Conservation (phyloP, 805 yeast species). For the Wickerhamiella spandovensis region DNA sequence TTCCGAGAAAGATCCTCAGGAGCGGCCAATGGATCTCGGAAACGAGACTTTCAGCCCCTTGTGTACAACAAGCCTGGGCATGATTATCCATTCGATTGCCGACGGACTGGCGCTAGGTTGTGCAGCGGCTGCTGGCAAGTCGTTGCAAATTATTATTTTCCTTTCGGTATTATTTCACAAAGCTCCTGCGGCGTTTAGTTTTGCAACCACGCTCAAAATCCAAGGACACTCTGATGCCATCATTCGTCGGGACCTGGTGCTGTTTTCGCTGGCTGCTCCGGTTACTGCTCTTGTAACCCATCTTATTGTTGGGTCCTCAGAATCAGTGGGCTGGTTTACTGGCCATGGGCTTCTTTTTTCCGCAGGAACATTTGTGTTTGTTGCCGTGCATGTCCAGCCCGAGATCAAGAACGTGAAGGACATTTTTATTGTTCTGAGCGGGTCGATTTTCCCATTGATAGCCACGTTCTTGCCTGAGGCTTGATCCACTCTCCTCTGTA, state of each 20-base stretch:
- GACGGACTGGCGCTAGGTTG: slow-evolving; percentile 69
- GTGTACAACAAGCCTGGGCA: slow-evolving; percentile 41
- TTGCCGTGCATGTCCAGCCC: slow-evolving; percentile 45
- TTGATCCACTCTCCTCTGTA: not conserved
- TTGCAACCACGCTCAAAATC: slow-evolving; percentile 38
- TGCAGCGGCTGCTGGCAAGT: slow-evolving; percentile 29
- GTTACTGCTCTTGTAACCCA: slow-evolving; percentile 42
- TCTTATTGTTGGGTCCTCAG: slow-evolving; percentile 20
- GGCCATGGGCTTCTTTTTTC: slow-evolving; percentile 37
- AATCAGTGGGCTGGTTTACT: not conserved
- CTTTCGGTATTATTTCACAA: slow-evolving; percentile 56
- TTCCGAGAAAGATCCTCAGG: slow-evolving; percentile 20
- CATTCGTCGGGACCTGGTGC: slow-evolving; percentile 32
- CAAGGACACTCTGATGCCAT: slow-evolving; percentile 24
- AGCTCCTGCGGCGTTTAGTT: slow-evolving; percentile 61
- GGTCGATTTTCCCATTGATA: slow-evolving; percentile 12
- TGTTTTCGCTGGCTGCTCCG: slow-evolving; percentile 52
- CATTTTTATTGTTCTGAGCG: slow-evolving; percentile 6
- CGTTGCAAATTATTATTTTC: slow-evolving; percentile 35
- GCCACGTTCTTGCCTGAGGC: slow-evolving; percentile 13
- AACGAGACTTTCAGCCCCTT: slow-evolving; percentile 13
- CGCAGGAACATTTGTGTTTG: slow-evolving; percentile 63
- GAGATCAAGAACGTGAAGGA: not conserved
- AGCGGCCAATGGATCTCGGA: not conserved
- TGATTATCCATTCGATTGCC: slow-evolving; percentile 51